Evolutionary conservation across 2,329 filamentous ascomycete species (phyloP).

Genomic region (Aspergillus nomiae): DNA sequence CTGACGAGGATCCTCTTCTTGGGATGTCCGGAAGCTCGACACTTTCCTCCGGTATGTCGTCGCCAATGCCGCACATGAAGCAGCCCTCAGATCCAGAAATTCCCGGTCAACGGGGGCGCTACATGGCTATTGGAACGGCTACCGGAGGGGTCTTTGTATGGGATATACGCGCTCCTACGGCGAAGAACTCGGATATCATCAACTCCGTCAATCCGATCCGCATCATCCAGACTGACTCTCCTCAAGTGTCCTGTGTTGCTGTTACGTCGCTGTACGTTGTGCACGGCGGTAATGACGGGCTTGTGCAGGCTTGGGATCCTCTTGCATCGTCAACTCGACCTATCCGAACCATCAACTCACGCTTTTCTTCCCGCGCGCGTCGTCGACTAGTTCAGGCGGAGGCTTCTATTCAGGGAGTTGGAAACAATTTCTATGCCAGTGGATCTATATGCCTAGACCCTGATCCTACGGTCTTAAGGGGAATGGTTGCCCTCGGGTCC

Average conservation of each 20-base stretch:
- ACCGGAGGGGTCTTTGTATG: conserved; percentile 77
- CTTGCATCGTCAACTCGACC: conserved; percentile 77
- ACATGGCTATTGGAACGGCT: conserved; percentile 79
- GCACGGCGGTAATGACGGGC: conserved; percentile 89
- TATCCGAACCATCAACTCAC: conserved; percentile 82
- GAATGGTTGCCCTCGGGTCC: conserved; percentile 82
- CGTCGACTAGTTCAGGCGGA: conserved; percentile 71
- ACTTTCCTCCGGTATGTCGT: conserved; percentile 56
- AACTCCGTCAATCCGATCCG: conserved; percentile 72
- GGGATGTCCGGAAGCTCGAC: conserved; percentile 58
- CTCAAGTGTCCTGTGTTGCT: conserved; percentile 79
- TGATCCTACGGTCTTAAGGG: conserved; percentile 80
- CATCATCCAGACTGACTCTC: conserved; percentile 85
- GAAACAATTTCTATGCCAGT: conserved; percentile 77
- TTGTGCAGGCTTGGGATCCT: conserved; percentile 97
- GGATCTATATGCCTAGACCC: conserved; percentile 85
- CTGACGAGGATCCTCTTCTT: conserved; percentile 76
- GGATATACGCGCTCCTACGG: conserved; percentile 72
- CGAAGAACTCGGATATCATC: conserved; percentile 55
- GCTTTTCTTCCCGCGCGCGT: conserved; percentile 78
- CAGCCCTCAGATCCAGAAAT: conserved; percentile 60
- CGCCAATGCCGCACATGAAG: conserved; percentile 54
- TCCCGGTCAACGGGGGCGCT: conserved; percentile 79
- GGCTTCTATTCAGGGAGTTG: conserved; percentile 66
- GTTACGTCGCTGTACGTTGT: conserved; percentile 85